These are phyloP conservation scores for Eutrema salsugineum DNA, from an alignment of 441 rosid species.

Conservation along the genomic window DNA sequence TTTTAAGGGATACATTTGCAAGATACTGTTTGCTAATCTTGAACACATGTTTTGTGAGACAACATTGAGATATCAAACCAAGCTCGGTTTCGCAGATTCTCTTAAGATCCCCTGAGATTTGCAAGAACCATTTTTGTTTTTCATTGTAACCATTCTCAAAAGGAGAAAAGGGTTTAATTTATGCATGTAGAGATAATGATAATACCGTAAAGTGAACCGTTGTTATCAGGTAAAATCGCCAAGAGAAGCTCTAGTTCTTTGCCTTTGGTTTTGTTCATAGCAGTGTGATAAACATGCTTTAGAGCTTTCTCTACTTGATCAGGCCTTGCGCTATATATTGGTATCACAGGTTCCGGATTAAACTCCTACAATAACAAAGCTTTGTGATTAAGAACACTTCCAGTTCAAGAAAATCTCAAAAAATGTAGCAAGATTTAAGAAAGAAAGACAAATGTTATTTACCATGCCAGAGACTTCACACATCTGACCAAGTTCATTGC, in stretches of 20 bases:
- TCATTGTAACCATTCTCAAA: neutral
- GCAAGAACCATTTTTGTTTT: neutral
- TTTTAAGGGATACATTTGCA: conserved; percentile 84
- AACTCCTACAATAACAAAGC: conserved; percentile 54
- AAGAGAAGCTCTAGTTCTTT: conserved; percentile 90
- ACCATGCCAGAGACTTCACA: conserved; percentile 99
- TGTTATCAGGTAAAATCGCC: conserved; percentile 92
- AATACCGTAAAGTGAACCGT: conserved; percentile 92
- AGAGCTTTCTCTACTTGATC: conserved; percentile 97
- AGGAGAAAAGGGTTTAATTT: neutral
- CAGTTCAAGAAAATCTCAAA: neutral
- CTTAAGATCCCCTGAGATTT: conserved; percentile 71
- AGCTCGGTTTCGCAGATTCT: conserved; percentile 93
- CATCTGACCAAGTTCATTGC: conserved; percentile 93
- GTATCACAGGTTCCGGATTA: conserved; percentile 85
- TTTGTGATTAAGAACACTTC: neutral
- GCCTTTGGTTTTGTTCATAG: conserved; percentile 87
- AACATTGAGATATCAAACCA: conserved; percentile 86
- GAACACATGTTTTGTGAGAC: conserved; percentile 86
- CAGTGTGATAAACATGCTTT: conserved; percentile 77
- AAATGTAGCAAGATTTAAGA: neutral
- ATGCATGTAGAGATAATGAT: neutral
- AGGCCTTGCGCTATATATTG: conserved; percentile 81
- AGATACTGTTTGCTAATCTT: conserved; percentile 89
- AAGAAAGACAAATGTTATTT: neutral